Percentiles rank a stretch among this genome's conserved stretches.
Conservation (phyloP, 192 early-diverging fungal species). For the Gaertneriomyces semiglobifer region DNA sequence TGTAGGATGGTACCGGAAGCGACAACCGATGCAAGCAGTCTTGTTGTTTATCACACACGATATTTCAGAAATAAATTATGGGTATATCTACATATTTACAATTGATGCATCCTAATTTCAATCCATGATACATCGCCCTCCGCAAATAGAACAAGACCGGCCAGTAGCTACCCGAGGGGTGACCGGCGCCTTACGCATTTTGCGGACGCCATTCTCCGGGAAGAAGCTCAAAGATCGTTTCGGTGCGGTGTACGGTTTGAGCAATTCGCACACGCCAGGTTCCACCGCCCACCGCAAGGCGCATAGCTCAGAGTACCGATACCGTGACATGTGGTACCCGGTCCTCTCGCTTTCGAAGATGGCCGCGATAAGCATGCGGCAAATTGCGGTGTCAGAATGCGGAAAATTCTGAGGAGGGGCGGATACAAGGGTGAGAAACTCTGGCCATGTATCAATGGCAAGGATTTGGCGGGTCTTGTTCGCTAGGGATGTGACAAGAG, state of each 20-base stretch:
- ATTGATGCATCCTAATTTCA: no score
- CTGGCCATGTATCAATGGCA: neutral
- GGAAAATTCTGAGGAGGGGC: neutral
- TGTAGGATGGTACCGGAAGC: no score
- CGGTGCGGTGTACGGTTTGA: neutral
- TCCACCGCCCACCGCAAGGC: slow-evolving; percentile 1
- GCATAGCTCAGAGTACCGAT: neutral
- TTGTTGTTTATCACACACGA: no score
- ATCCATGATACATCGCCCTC: no score
- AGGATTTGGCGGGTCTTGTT: neutral
- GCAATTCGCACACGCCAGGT: neutral
- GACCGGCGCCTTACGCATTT: no score
- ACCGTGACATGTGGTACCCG: slow-evolving; percentile 2
- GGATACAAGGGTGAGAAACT: neutral
- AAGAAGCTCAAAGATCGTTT: no score
- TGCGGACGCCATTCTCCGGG: no score
- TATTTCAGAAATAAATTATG: no score
- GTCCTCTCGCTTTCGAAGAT: neutral
- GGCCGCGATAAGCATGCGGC: neutral
- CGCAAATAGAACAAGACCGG: no score
- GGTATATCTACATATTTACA: no score
- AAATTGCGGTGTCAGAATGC: neutral
- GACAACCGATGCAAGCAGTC: no score
- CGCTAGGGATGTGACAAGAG: neutral
- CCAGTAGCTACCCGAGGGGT: no score